These are phyloP conservation scores for Ogataea angusta DNA, from an alignment of 805 yeast species.

Conservation along the genomic window DNA sequence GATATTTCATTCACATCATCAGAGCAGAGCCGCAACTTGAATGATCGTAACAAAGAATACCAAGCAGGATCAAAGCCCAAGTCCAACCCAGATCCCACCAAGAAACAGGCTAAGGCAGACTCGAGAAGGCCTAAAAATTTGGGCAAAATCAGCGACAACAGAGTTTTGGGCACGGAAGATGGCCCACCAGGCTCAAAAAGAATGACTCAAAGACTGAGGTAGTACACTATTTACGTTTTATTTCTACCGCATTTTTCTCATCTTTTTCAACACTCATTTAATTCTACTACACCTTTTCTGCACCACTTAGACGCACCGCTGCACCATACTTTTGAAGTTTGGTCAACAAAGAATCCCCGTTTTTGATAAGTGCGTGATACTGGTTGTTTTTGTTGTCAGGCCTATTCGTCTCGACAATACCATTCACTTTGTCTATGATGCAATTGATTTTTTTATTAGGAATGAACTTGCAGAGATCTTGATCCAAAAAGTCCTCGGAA, in stretches of 20 bases:
- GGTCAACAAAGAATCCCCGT: constrained; percentile 88
- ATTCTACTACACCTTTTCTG: constrained; percentile 53
- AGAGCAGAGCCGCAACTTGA: too few species aligned
- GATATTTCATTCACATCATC: too few species aligned
- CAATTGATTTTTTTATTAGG: constrained; percentile 93
- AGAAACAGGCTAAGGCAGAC: background rate
- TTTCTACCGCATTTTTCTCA: too few species aligned
- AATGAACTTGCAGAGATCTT: constrained; percentile 83
- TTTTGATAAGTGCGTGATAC: constrained; percentile 82
- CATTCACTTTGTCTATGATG: constrained; percentile 92
- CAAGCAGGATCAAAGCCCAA: too few species aligned
- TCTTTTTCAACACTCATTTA: too few species aligned
- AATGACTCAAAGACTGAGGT: background rate
- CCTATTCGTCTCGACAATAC: constrained; percentile 90
- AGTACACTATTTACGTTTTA: too few species aligned
- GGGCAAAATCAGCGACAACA: constrained; percentile 12
- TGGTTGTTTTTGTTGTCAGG: constrained; percentile 96
- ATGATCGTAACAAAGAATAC: too few species aligned
- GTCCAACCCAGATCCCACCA: background rate
- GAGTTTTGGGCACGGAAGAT: constrained; percentile 15
- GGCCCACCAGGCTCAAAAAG: background rate
- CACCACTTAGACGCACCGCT: constrained; percentile 92
- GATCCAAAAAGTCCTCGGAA: constrained; percentile 80
- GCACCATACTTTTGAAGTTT: constrained; percentile 96
- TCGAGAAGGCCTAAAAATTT: constrained; percentile 15